These are phyloP conservation scores for Colletotrichum lindemuthianum DNA, from an alignment of 2,329 filamentous ascomycete species.

Conservation along the genomic window DNA sequence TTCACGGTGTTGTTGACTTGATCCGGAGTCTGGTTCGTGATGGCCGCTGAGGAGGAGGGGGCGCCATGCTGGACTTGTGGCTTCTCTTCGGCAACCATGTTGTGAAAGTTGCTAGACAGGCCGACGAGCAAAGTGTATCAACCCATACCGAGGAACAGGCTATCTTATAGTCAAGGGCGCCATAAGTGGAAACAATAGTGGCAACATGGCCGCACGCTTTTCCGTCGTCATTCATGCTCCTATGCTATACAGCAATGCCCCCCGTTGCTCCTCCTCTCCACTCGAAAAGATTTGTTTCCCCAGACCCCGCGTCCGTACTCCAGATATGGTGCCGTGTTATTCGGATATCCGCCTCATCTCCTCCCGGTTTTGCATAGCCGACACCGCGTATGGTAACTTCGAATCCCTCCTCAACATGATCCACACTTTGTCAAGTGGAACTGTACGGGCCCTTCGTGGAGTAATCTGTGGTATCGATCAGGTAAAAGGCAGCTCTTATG, in stretches of 20 bases:
- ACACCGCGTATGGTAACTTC: background rate
- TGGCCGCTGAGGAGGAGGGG: background rate
- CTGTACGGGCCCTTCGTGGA: background rate
- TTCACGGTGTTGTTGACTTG: conserved; percentile 7
- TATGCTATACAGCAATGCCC: too few relatives aligned
- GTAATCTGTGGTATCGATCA: background rate
- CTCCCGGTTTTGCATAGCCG: background rate
- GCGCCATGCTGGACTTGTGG: background rate
- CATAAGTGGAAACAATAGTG: too few relatives aligned
- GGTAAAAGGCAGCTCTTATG: background rate
- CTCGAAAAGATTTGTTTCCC: conserved; percentile 12
- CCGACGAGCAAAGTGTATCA: background rate
- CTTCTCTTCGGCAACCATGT: conserved; percentile 28
- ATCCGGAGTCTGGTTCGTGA: background rate
- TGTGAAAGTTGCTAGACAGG: background rate
- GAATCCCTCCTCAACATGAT: background rate
- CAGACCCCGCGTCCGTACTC: conserved; percentile 24
- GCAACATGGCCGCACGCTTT: background rate
- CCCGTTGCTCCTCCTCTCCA: conserved; percentile 16
- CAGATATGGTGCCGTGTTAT: background rate
- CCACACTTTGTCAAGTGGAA: conserved; percentile 4
- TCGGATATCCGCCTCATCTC: conserved; percentile 1
- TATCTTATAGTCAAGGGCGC: too few relatives aligned
- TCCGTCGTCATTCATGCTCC: too few relatives aligned
- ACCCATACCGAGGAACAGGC: too few relatives aligned